These are phyloP conservation scores for Microbotryum silenes-acaulis DNA, from an alignment of 1,284 basidiomycete species.

Conservation along the genomic window DNA sequence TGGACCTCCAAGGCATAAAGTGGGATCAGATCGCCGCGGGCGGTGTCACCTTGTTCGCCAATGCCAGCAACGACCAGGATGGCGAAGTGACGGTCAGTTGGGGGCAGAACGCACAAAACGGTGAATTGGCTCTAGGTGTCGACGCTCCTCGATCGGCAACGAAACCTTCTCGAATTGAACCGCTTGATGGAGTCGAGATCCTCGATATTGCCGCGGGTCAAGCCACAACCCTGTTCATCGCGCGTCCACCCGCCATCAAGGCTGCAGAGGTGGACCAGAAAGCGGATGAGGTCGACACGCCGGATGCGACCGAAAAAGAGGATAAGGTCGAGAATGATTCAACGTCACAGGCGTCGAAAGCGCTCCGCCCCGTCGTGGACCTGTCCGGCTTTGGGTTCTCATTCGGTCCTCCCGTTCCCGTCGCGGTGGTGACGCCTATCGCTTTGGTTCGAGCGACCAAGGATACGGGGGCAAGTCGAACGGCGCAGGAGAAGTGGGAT, in stretches of 20 bases:
- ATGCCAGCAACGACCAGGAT: slow-evolving; percentile 61
- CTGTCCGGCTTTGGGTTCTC: slow-evolving; percentile 29
- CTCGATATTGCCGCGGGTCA: slow-evolving; percentile 74
- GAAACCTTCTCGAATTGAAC: slow-evolving; percentile 66
- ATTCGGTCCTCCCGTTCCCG: slow-evolving; percentile 9
- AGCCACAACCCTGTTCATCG: slow-evolving; percentile 75
- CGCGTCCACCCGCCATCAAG: slow-evolving; percentile 26
- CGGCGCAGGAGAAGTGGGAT: slow-evolving; percentile 19
- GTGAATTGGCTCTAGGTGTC: slow-evolving; percentile 26
- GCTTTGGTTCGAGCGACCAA: not conserved
- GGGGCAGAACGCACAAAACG: slow-evolving; percentile 56
- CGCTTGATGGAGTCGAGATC: slow-evolving; percentile 64
- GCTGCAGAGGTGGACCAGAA: slow-evolving; percentile 13
- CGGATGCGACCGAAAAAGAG: not conserved
- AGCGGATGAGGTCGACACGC: not conserved
- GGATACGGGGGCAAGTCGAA: slow-evolving; percentile 13
- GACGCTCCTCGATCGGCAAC: slow-evolving; percentile 54
- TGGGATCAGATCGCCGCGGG: slow-evolving; percentile 50
- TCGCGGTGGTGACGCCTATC: not conserved
- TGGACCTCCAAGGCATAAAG: slow-evolving; percentile 60
- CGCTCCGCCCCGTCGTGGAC: slow-evolving; percentile 12
- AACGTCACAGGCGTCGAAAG: too few species aligned
- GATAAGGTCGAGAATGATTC: not conserved
- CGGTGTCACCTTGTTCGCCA: slow-evolving; percentile 81
- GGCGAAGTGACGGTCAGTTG: slow-evolving; percentile 70